Percentiles rank a stretch among this genome's conserved stretches.
phyloP scores from a whole-genome alignment of 805 yeast species.

The Yarrowia porcina region DNA sequence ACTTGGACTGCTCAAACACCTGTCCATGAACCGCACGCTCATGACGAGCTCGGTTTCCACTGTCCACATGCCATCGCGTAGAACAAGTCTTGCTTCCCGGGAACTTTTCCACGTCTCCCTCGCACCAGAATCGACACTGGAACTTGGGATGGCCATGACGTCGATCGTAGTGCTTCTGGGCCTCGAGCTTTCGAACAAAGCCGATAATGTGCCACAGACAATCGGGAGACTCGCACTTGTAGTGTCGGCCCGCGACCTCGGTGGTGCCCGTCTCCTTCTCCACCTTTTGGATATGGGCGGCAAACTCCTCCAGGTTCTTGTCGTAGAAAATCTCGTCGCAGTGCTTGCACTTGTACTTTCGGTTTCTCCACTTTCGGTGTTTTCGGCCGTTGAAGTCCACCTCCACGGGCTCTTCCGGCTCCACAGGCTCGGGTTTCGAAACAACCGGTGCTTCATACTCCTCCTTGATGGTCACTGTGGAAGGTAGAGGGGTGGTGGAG shows the following conservation, averaged over 20 bases:
- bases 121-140: slow-evolving; percentile 36
- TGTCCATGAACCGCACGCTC: slow-evolving; percentile 34
- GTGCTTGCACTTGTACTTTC: slow-evolving; percentile 31
- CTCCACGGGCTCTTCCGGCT: background rate
- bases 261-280: slow-evolving; percentile 28
- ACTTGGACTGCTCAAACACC: slow-evolving; percentile 25
- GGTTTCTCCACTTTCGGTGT: slow-evolving; percentile 30
- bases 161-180: slow-evolving; percentile 33
- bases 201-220: slow-evolving; percentile 35
- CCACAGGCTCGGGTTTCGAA: background rate
- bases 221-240: slow-evolving; percentile 32
- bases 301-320: slow-evolving; percentile 29
- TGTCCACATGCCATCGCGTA: slow-evolving; percentile 36
- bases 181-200: slow-evolving; percentile 35
- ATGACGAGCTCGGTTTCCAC: slow-evolving; percentile 34
- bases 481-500: background rate
- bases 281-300: slow-evolving; percentile 29
- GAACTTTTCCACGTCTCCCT: slow-evolving; percentile 31
- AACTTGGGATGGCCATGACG: slow-evolving; percentile 35
- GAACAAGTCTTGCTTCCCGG: slow-evolving; percentile 33
- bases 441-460: background rate
- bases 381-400: slow-evolving; percentile 31
- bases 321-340: slow-evolving; percentile 29
- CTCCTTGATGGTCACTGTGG: slow-evolving; percentile 7
- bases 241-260: slow-evolving; percentile 30